phyloP scores from a whole-genome alignment of 495 filamentous ascomycete genomes.

The Penicillium cosmopolitanum region DNA sequence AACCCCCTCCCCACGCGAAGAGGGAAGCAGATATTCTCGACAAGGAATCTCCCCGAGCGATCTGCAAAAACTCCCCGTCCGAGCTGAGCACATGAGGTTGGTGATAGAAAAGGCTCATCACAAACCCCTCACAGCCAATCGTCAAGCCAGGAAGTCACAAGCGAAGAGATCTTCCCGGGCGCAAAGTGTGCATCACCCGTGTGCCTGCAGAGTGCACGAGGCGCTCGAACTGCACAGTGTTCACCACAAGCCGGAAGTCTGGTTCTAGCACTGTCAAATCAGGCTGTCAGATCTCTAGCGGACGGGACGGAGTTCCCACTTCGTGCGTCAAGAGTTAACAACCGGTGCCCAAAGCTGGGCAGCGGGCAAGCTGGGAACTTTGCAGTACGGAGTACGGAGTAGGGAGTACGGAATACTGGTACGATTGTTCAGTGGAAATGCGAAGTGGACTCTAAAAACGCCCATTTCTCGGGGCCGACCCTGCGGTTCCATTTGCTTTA shows the following conservation, averaged over 20 bases:
- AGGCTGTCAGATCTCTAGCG: background rate
- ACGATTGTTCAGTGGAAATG: background rate
- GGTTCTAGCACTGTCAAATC: constrained; percentile 9
- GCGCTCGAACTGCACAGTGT: background rate
- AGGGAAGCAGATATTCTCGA: constrained; percentile 4
- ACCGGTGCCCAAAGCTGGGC: constrained; percentile 1
- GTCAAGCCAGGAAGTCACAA: background rate
- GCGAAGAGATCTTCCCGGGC: constrained; percentile 2
- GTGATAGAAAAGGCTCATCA: background rate
- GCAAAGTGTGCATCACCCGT: constrained; percentile 9
- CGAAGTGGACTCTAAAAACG: background rate
- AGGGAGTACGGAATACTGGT: no score
- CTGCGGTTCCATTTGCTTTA: background rate
- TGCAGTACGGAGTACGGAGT: no score
- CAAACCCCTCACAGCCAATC: background rate
- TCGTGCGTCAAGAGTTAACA: background rate
- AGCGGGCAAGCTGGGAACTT: background rate
- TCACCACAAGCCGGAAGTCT: background rate
- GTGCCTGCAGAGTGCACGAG: constrained; percentile 5
- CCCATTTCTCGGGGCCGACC: constrained; percentile 1
- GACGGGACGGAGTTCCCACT: constrained; percentile 2
- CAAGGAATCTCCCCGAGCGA: constrained; percentile 9
- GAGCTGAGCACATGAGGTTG: constrained; percentile 1
- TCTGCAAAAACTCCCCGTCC: constrained; percentile 1
- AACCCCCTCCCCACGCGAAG: background rate